Evolutionary conservation across 1,139 yeast species (phyloP).

Genomic region (Kodamaea sp.): DNA sequence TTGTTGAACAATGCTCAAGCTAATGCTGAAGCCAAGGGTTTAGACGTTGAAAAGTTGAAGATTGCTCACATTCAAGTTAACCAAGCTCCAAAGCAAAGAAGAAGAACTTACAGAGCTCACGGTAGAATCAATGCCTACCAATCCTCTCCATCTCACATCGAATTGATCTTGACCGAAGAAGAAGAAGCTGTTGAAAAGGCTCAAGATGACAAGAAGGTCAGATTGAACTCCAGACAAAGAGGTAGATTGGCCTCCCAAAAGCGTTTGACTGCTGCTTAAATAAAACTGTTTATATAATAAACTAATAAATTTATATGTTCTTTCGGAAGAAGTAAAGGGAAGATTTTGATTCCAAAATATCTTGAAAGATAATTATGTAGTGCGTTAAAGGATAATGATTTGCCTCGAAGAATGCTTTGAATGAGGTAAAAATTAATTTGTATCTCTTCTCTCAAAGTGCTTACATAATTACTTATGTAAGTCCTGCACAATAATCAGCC

Average conservation of each 20-base stretch:
- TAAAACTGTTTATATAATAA: slow-evolving; percentile 7
- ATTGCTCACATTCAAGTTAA: slow-evolving; percentile 98
- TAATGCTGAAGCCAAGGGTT: slow-evolving; percentile 99
- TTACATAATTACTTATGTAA: slow-evolving; percentile 6
- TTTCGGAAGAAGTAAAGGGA: neutral
- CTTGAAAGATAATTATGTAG: neutral
- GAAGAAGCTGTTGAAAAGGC: slow-evolving; percentile 94
- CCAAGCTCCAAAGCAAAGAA: slow-evolving; percentile 99
- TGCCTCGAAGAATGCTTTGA: slow-evolving; percentile 3
- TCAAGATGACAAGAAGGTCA: slow-evolving; percentile 74
- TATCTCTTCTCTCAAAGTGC: neutral
- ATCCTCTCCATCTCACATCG: slow-evolving; percentile 98
- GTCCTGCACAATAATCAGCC: slow-evolving; percentile 13
- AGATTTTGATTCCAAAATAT: neutral
- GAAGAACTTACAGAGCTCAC: slow-evolving; percentile 99
- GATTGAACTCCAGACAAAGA: slow-evolving; percentile 86
- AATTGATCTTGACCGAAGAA: slow-evolving; percentile 93
- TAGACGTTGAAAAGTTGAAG: slow-evolving; percentile 90
- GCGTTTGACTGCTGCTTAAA: slow-evolving; percentile 42
- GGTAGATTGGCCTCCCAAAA: slow-evolving; percentile 89
- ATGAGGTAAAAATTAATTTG: neutral
- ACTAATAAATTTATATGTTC: slow-evolving; percentile 5
- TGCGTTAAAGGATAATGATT: neutral
- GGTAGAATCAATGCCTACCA: slow-evolving; percentile 99
- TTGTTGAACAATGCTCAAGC: slow-evolving; percentile 97